phyloP scores from a whole-genome alignment of 23 red algal species.

The Gracilaria domingensis region DNA sequence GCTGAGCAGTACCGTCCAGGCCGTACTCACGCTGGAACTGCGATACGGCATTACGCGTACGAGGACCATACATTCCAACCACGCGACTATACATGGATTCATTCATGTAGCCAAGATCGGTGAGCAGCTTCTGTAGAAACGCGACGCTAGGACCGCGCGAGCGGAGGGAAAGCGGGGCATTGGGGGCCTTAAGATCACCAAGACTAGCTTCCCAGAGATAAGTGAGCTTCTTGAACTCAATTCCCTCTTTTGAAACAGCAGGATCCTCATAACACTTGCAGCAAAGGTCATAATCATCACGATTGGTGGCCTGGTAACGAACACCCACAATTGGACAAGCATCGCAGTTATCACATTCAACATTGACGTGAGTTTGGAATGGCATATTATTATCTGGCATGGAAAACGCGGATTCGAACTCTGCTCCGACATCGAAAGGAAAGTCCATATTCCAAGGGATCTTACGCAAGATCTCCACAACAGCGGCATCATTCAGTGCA shows the following conservation, averaged over 20 bases:
- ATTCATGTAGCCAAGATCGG: slow-evolving; percentile 71
- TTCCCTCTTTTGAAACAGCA: slow-evolving; percentile 33
- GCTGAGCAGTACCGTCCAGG: slow-evolving; percentile 33
- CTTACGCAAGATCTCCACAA: slow-evolving; percentile 24
- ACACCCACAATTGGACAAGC: slow-evolving; percentile 40
- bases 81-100: slow-evolving; percentile 40
- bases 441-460: slow-evolving; percentile 30
- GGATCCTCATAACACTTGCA: slow-evolving; percentile 41
- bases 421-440: background rate
- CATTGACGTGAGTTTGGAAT: slow-evolving; percentile 56
- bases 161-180: slow-evolving; percentile 41
- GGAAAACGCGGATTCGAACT: background rate
- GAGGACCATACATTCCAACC: slow-evolving; percentile 61
- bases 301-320: slow-evolving; percentile 54
- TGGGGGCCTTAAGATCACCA: slow-evolving; percentile 25
- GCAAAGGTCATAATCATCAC: slow-evolving; percentile 71
- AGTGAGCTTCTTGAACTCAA: slow-evolving; percentile 37
- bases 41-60: slow-evolving; percentile 50
- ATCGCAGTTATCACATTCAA: slow-evolving; percentile 71
- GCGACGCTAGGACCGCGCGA: slow-evolving; percentile 39
- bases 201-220: slow-evolving; percentile 54
- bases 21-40: slow-evolving; percentile 63
- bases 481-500: slow-evolving; percentile 19
- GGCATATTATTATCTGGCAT: background rate
- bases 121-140: slow-evolving; percentile 68